These are phyloP conservation scores for Astrothelium macrocarpum DNA, from an alignment of 495 filamentous ascomycete species.

Conservation along the genomic window DNA sequence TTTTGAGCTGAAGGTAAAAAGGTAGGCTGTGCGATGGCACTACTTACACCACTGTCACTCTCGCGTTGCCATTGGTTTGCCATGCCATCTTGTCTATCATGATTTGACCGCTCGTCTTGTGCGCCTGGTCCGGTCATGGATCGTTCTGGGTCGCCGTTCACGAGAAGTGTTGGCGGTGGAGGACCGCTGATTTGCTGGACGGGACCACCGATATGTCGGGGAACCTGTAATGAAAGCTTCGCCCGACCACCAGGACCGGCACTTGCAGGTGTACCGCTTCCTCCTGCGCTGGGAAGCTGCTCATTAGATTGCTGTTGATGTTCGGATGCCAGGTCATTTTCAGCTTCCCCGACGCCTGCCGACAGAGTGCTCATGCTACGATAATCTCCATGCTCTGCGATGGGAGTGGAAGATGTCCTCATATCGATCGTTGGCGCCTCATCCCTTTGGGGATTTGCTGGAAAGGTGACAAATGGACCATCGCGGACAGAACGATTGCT, in stretches of 20 bases:
- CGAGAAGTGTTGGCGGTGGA: slow-evolving; percentile 46
- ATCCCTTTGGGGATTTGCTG: slow-evolving; percentile 51
- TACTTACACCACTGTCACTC: background rate
- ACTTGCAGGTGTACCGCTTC: slow-evolving; percentile 23
- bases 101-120: background rate
- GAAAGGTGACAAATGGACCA: slow-evolving; percentile 82
- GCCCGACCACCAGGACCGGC: slow-evolving; percentile 38
- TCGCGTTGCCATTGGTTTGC: background rate
- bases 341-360: background rate
- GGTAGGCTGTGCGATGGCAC: background rate
- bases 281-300: slow-evolving; percentile 16
- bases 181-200: slow-evolving; percentile 60
- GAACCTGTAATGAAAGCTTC: slow-evolving; percentile 71
- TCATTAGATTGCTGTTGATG: slow-evolving; percentile 4
- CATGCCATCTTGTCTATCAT: background rate
- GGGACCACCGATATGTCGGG: slow-evolving; percentile 59
- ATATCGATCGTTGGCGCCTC: slow-evolving; percentile 28
- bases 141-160: slow-evolving; percentile 51
- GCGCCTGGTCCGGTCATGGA: slow-evolving; percentile 8
- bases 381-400: slow-evolving; percentile 15
- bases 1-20: slow-evolving; percentile 10
- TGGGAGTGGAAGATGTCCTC: slow-evolving; percentile 18
- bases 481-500: slow-evolving; percentile 63
- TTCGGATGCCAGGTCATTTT: background rate
- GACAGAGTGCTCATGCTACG: slow-evolving; percentile 20